Base-by-base conservation (phyloP, 257 asterid species). In the Datura wrightii region DNA sequence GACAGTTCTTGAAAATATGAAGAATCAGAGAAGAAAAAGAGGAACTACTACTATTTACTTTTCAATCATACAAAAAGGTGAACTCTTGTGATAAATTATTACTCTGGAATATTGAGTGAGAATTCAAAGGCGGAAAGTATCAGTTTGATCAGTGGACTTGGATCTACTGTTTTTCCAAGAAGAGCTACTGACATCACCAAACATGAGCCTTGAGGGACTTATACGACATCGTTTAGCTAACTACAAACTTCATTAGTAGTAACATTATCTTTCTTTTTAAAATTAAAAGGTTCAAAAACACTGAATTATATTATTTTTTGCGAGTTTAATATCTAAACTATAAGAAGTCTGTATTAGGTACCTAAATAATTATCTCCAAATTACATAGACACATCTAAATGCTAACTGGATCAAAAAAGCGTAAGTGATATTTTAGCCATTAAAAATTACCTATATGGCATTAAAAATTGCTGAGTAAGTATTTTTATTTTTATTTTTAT, bases 111-210 rank as follows among this genome's bases (percentile, higher is more conserved):
- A 55, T 5, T 55, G 62, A 55, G 62, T 55, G 31, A 13, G 66
- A 59, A n/a, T 19, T 69, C 79, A 41, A 69, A 69, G 79, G 34
- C 1, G 4, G n/a, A 16, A 69, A 69, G 10, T n/a, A 71, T 71
- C 18, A 42, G 18, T 10, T 69, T 18, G 53, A 41, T 41, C 16
- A 41, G 54, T 70, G 79, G 79, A 69, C 79, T 65, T 42, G 79
- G 79, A 70, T 70, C 54, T 70, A 42, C 55, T 70, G 18, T 70
- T 18, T 70, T 70, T 70, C 37, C 37, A 10, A 42, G 16, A 70
- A 70, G 37, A 70, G 37, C 16, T 70, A n/a, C 55, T 42, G 37
- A 71, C 50, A 15, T 55, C 50, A 65, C 10, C 5, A 63, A 11
- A 46, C 46, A 36, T 36, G 46, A 65, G 1, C 19, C 19, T 65